Evolutionary conservation across 2,329 filamentous ascomycete genomes (phyloP), one percentile per base, ranked within the genome.

Genomic region (Penicillium oxalicum): DNA sequence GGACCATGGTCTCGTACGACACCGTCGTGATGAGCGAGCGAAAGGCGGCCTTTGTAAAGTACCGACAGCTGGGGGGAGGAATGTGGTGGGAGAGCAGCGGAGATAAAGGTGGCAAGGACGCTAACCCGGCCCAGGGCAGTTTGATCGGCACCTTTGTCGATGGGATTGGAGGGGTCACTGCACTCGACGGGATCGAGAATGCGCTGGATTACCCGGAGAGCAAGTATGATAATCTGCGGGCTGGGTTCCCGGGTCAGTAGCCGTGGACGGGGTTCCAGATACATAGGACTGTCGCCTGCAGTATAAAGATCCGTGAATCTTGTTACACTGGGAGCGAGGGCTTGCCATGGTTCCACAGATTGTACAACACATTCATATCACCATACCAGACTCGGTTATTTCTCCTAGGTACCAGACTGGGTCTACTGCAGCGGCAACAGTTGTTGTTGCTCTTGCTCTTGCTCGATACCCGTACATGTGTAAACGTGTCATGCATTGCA

Each of bases 51-150:
- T 95, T 82, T 64, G 80, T 95, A 62, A 79, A 76, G 60, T 64
- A 80, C 13, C 72, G 77, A 25, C 73, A 78, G 0, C 77, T 96
- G 0, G 91, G 90, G 9, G 91, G 91, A n/a, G 88, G 79, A 18
- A 96, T 96, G 91, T 96, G 90, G 89, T 93, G 88, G 88, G 91
- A 96, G 74, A 87, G 82, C 60, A 91, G 86, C 60, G 85, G 82
- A 4, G 91, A 96, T 66, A 84, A 83, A 62, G 69, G 74, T 6
- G 83, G 82, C 0, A 71, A 68, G 36, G 49, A 50, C 24, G 69
- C 63, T 5, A 60, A 62, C 40, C 61, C 64, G 41, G 56, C 57
- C 5, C 63, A 69, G 27, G 73, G 77, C 0, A 91, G 87, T 57
- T 64, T 96, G 63, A 90, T 91, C 44, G 75, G 70, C 4, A 83